phyloP scores from a whole-genome alignment of 1,284 basidiomycete species.

The Ganoderma lingzhi region DNA sequence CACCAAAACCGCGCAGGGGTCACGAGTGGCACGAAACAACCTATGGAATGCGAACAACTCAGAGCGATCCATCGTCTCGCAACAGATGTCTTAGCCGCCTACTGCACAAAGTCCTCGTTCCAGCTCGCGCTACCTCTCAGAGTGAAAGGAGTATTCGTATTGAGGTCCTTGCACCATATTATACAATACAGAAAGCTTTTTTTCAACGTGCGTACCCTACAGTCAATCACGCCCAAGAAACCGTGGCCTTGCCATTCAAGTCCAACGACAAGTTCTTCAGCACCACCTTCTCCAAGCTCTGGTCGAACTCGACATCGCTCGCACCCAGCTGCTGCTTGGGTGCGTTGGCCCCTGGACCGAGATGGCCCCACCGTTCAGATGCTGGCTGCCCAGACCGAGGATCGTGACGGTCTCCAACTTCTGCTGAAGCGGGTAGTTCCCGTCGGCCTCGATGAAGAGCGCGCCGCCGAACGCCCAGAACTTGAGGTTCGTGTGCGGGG shows the following conservation, averaged over 20 bases:
- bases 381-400: conserved; percentile 44
- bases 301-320: conserved; percentile 30
- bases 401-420: conserved; percentile 45
- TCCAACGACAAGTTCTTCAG: conserved; percentile 30
- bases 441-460: conserved; percentile 49
- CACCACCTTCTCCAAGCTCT: conserved; percentile 31
- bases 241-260: conserved; percentile 26
- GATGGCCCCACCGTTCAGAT: conserved; percentile 18
- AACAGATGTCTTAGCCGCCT: too few species aligned
- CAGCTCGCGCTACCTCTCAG: neutral
- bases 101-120: neutral
- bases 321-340: neutral
- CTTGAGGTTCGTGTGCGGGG: conserved; percentile 53
- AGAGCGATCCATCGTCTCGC: too few species aligned
- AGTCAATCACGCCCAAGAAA: conserved; percentile 17
- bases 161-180: neutral
- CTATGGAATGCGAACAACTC: too few species aligned
- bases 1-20: too few species aligned
- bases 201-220: too few species aligned
- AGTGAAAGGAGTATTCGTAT: neutral
- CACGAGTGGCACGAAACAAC: too few species aligned
- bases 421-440: conserved; percentile 40
- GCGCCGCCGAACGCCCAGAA: conserved; percentile 45
- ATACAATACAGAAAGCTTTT: neutral
- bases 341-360: neutral